Evolutionary conservation across 2,329 filamentous ascomycete genomes (phyloP).

Genomic region (Emmonsiellopsis sp.): DNA sequence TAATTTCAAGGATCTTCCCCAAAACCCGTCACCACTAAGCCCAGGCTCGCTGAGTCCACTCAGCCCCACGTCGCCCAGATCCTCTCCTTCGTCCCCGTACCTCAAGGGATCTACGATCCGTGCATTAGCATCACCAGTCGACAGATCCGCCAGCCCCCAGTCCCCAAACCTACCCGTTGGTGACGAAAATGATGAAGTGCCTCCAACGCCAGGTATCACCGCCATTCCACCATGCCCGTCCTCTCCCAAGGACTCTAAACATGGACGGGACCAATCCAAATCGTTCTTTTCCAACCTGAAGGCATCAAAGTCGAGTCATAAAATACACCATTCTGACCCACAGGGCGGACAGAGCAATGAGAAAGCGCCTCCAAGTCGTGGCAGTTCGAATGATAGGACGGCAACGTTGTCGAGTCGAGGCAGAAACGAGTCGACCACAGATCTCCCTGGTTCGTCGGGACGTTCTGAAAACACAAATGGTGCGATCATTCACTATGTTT

Average conservation of each 20-base stretch:
- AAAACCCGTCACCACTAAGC: constrained; percentile 5
- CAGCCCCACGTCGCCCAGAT: constrained; percentile 9
- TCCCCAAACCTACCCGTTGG: constrained; percentile 21
- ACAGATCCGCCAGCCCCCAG: constrained; percentile 19
- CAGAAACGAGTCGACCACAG: constrained; percentile 33
- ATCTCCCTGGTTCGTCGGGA: constrained; percentile 27
- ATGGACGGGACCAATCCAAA: constrained; percentile 35
- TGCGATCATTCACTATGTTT: constrained; percentile 12
- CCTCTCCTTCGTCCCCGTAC: constrained; percentile 9
- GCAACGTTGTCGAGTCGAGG: constrained; percentile 23
- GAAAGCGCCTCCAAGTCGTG: constrained; percentile 31
- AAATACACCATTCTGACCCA: constrained; percentile 32
- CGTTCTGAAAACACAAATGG: constrained; percentile 21
- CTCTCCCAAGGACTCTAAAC: constrained; percentile 34
- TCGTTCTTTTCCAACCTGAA: constrained; percentile 41
- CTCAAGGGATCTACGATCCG: constrained; percentile 26
- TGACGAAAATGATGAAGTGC: constrained; percentile 12
- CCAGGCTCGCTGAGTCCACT: constrained; percentile 4
- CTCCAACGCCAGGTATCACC: constrained; percentile 34
- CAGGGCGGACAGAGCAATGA: constrained; percentile 25
- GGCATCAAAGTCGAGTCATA: constrained; percentile 37
- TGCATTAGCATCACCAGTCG: constrained; percentile 26
- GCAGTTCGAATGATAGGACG: constrained; percentile 36
- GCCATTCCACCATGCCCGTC: constrained; percentile 38
- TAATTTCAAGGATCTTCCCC: constrained; percentile 6